Base-by-base conservation (phyloP, 2,329 filamentous ascomycete species). In the Fusarium coicis region DNA sequence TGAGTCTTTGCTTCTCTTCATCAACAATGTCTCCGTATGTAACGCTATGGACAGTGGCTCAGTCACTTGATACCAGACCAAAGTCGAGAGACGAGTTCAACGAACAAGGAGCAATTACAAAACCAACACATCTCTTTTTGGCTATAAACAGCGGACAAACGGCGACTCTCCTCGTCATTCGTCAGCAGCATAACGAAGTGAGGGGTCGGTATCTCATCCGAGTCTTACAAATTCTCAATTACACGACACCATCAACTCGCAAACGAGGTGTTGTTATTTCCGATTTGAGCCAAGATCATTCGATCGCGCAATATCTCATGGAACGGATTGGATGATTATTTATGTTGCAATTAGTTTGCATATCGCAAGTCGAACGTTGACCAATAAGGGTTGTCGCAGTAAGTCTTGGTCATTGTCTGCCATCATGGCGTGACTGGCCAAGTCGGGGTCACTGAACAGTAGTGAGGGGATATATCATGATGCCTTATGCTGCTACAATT, bases 331-430 rank as follows among this genome's bases (percentile, higher is more conserved):
- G 53, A 15, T 7, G 19, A 11, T 2, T 10, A 10, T 44, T 21
- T 14, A 70, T 72, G 70, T 70, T 62, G 70, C 70, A 70, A 73
- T 72, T 30, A 10, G 5, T 55, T 62, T 55, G 37, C 70, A 66
- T 62, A 73, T 72, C 47, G 28, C 70, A 72, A 43, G 32, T 30
- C 2, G 4, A 14, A 12, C 1, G 19, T 7, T 23, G 19, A 2
- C 70, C 70, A 72, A 70, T 72, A 4, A 19, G 30, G 54, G 7
- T 0, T 4, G 15, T 16, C 11, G n/a, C 12, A 55, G 49, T 46
- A 26, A 12, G 14, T 18, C 21, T 37, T 58, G 56, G 59, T 54
- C 28, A 72, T 72, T 53, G 16, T 21, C 10, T 59, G 56, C 46
- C 30, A 49, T 10, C 46, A 72, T 73, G 70, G 21, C 70, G 70